phyloP scores from a whole-genome alignment of 2,329 filamentous ascomycete species.

The Neonectria neomacrospora region DNA sequence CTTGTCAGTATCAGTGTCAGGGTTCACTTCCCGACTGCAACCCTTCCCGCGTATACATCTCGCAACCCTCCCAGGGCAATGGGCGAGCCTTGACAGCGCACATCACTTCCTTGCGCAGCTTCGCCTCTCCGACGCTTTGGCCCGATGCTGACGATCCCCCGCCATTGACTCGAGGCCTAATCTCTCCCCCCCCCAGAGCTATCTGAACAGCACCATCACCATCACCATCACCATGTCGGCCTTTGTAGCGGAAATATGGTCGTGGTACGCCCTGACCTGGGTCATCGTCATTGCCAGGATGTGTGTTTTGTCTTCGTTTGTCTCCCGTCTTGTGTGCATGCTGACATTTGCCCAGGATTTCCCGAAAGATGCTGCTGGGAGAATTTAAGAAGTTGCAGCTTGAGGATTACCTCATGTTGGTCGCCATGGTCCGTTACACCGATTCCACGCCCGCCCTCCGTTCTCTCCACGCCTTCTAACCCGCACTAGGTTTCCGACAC shows the following conservation, averaged over 20 bases:
- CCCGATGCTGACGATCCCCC: constrained; percentile 15
- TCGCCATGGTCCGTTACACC: constrained; percentile 57
- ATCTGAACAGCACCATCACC: constrained; percentile 4
- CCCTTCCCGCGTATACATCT: too few relatives aligned
- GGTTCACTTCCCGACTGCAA: background rate
- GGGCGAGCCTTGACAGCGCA: background rate
- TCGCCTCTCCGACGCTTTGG: constrained; percentile 5
- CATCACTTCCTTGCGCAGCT: constrained; percentile 4
- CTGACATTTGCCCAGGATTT: constrained; percentile 43
- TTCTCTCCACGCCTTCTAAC: constrained; percentile 12
- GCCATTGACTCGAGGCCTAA: constrained; percentile 5
- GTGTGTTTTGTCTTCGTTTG: constrained; percentile 45
- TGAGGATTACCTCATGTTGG: constrained; percentile 67
- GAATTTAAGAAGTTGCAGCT: constrained; percentile 61
- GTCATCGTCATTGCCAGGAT: constrained; percentile 53
- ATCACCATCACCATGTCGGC: constrained; percentile 45
- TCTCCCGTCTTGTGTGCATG: background rate
- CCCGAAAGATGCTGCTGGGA: constrained; percentile 54
- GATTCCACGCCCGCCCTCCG: constrained; percentile 2
- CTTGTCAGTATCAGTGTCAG: background rate
- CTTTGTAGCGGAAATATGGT: constrained; percentile 55
- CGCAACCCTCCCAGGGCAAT: constrained; percentile 1
- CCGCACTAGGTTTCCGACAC: constrained; percentile 59
- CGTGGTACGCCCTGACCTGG: constrained; percentile 56
- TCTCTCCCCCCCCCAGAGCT: background rate